Evolutionary conservation across 2,329 filamentous ascomycete genomes (phyloP), one percentile per base, ranked within the genome.

Genomic region (Didymella pomorum): DNA sequence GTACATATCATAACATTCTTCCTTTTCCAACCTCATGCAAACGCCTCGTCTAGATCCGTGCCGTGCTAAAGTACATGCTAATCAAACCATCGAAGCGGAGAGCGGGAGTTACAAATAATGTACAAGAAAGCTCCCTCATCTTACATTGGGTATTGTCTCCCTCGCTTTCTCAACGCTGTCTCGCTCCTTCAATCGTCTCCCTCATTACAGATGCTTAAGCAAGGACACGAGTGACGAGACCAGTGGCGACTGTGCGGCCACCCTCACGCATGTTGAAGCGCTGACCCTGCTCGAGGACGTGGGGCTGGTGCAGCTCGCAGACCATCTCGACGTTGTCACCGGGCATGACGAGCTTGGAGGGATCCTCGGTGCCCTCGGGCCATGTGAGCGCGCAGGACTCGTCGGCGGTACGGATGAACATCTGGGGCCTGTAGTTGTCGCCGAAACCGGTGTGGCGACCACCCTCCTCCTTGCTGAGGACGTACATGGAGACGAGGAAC

Each of bases 311-410:
- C 75, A 97, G 88, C 72, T 89, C 87, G 78, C 93, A 90, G 66
- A 95, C 83, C 93, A 99, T 97, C 85, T 99, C 95, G 68, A 97
- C 88, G 81, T 99, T 99, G 86, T 99, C 95, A 79, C 95, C 95
- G 51, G 95, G 95, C 93, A 97, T 96, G 80, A 97, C 89, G 83
- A 93, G 90, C 85, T 92, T 93, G 79, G 81, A 82, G 64, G 84
- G 80, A 71, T 94, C 89, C 78, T 89, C 88, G 63, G 85, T 89
- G 63, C 90, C 91, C 72, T 95, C 93, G 53, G 93, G 92, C 89
- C 94, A 97, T 77, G 84, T 87, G 71, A 99, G 86, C 57, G 89
- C 84, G 73, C 91, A 89, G 56, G 87, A 82, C 78, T 89, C 87
- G 72, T 89, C 86, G 67, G 94, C 92, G 68, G 95, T 98, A 75